Conservation (phyloP, 805 yeast genomes). For the Suhomyces sp. region DNA sequence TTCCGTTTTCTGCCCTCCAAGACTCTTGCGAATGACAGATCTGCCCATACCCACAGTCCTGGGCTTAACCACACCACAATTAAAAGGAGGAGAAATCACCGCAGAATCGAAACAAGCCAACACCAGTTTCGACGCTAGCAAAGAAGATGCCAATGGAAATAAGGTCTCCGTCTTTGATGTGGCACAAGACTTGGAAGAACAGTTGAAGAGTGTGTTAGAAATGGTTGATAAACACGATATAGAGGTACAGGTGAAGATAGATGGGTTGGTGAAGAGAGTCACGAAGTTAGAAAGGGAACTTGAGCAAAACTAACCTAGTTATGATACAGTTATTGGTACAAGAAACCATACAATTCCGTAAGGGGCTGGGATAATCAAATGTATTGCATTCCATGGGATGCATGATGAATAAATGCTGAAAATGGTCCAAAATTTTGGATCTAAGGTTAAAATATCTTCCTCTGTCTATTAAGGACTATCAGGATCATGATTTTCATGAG, state of each 20-base stretch:
- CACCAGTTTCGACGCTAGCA: conserved; percentile 4
- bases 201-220: conserved; percentile 21
- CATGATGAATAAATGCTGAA: no score
- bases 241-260: conserved; percentile 28
- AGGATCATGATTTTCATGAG: no score
- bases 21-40: no score
- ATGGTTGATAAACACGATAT: conserved; percentile 26
- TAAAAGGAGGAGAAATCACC: conserved; percentile 27
- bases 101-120: conserved; percentile 4
- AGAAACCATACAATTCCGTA: no score
- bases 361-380: no score
- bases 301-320: no score
- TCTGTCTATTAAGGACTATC: no score
- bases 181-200: conserved; percentile 33
- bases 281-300: conserved; percentile 12
- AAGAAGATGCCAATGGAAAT: conserved; percentile 6
- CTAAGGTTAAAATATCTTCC: no score
- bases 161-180: conserved; percentile 28
- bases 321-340: no score
- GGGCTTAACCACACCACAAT: conserved; percentile 36
- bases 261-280: conserved; percentile 20
- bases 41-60: conserved; percentile 13
- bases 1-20: no score
- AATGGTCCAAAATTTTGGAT: no score
- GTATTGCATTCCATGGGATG: no score